Percentiles rank a stretch among this genome's conserved stretches.
Conservation (phyloP, 306 rosid genomes). For the Malus fusca region DNA sequence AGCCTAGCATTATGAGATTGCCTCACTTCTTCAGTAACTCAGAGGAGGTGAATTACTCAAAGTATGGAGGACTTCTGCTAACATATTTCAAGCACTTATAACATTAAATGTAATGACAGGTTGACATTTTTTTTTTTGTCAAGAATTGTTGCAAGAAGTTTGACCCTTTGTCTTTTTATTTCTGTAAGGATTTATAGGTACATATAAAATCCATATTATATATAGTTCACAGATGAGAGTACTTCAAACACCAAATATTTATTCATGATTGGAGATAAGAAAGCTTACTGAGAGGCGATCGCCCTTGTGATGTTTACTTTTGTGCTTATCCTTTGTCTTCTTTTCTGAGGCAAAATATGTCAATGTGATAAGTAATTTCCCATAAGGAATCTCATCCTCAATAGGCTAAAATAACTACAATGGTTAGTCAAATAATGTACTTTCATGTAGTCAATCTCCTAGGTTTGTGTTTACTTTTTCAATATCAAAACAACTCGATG, state of each 20-base stretch:
- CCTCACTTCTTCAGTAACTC: background rate
- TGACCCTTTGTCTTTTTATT: background rate
- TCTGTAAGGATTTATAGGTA: background rate
- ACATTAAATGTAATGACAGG: background rate
- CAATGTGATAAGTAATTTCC: no score
- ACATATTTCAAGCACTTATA: background rate
- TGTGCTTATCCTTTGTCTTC: no score
- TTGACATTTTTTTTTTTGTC: background rate
- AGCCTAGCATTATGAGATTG: background rate
- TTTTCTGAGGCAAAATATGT: no score
- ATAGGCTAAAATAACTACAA: no score
- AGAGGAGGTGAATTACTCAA: background rate
- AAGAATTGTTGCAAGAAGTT: background rate
- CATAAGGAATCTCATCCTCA: no score
- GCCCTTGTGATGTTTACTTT: conserved; percentile 42
- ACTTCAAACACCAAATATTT: background rate
- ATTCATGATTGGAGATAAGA: conserved; percentile 13
- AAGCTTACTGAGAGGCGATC: conserved; percentile 42
- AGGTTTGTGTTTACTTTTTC: background rate
- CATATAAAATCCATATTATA: background rate
- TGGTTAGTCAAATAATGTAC: no score
- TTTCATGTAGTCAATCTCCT: background rate
- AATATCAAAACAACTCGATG: background rate
- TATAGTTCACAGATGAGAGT: background rate
- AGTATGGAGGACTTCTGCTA: background rate